Base-by-base conservation (phyloP, 495 filamentous ascomycete genomes). In the Lasiosphaeris hirsuta region DNA sequence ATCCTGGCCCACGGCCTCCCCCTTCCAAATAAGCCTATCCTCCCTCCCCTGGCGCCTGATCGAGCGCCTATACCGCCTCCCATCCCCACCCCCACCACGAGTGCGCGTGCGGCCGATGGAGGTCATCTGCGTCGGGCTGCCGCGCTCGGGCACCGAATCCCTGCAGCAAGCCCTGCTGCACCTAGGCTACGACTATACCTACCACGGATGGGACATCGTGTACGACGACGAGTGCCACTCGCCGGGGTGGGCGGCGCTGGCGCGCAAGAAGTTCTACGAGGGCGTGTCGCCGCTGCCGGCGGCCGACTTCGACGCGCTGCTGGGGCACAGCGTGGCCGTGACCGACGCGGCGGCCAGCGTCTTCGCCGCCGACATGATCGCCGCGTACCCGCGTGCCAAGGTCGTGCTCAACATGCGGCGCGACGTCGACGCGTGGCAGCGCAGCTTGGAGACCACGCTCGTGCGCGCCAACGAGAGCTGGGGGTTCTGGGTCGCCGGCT, bases 151-250 rank as follows among this genome's bases (percentile, higher is more conserved):
- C 66, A 87, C 85, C 65, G 82, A 84, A 30, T 87, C 84, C 30
- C 76, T 87, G 15, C 79, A 80, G 48, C 79, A 78, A 50, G 85
- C 83, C 11, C 72, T 88, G 10, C 73, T 82, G 53, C 71, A 78
- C 37, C 76, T 88, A 15, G 84, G 84, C 23, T 86, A 84, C 69
- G 63, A 75, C 55, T 78, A 84, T 68, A 81, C 76, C 60, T 86
- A 86, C 75, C 84, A 88, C 73, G 85, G 85, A 74, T 86, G 84
- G 61, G 81, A 81, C 52, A 78, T 80, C 52, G 77, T 78, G 52
- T 76, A 86, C 52, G 82, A 86, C 68, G 80, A 84, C 63, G 79
- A 80, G 7, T 78, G 76, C 0, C 81, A 86, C 62, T 80, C 78
- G 43, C 65, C 79, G 1, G 82, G 84, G 69, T 88, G 65, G 67